Evolutionary conservation across 2,329 filamentous ascomycete genomes (phyloP).

Genomic region (Teratosphaeria pseudoeucalypti): DNA sequence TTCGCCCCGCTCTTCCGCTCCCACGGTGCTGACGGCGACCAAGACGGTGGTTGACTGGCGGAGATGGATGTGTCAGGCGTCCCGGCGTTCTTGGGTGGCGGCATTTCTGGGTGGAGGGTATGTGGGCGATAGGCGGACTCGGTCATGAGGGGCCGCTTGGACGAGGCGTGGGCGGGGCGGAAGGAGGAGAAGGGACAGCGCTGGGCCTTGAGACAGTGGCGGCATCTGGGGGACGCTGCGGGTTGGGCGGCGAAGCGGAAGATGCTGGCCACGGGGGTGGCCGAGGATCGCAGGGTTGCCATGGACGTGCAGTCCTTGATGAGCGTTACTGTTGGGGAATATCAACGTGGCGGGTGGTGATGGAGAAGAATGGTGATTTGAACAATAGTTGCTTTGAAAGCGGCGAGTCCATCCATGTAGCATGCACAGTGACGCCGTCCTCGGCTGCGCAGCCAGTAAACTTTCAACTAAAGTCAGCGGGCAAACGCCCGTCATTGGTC

Average conservation of each 20-base stretch:
- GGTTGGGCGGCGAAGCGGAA: conserved; percentile 27
- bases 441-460: background rate
- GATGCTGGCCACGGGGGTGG: conserved; percentile 22
- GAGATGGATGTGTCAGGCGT: conserved; percentile 53
- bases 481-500: background rate
- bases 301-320: conserved; percentile 7
- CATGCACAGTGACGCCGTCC: background rate
- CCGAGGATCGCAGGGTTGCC: conserved; percentile 20
- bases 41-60: conserved; percentile 37
- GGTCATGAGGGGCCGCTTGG: conserved; percentile 53
- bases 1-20: conserved; percentile 13
- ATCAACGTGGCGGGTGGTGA: background rate
- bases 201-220: conserved; percentile 31
- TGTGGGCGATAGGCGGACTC: conserved; percentile 53
- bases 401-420: background rate
- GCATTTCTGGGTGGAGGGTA: conserved; percentile 45
- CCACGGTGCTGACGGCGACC: conserved; percentile 39
- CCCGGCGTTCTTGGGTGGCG: conserved; percentile 48
- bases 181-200: conserved; percentile 36
- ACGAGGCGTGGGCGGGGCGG: conserved; percentile 33
- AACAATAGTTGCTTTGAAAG: background rate
- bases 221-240: conserved; percentile 24
- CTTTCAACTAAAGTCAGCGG: background rate
- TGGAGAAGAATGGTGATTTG: background rate
- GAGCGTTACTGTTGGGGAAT: background rate